Percentiles rank a stretch among this genome's conserved stretches.
phyloP scores from a whole-genome alignment of 164 flowering plant species.

The Vitis labrusca region DNA sequence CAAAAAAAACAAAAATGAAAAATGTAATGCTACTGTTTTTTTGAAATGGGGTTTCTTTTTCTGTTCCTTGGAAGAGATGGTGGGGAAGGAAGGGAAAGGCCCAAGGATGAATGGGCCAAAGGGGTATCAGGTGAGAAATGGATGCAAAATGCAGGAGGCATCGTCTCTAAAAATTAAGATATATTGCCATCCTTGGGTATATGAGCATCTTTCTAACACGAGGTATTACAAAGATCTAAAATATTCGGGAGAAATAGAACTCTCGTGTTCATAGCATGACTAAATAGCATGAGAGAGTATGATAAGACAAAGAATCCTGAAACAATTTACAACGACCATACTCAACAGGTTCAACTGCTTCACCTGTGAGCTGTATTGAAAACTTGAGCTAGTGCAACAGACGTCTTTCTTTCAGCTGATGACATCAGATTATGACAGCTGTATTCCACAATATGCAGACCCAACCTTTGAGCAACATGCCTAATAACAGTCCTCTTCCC shows the following conservation, averaged over 20 bases:
- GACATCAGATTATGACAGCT: conserved; percentile 70
- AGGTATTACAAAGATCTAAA: background rate
- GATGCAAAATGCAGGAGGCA: background rate
- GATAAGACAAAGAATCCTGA: background rate
- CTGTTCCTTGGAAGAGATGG: background rate
- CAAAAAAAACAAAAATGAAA: background rate
- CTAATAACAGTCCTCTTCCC: conserved; percentile 86
- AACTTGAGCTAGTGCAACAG: conserved; percentile 70
- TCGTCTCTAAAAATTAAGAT: background rate
- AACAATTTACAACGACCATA: background rate
- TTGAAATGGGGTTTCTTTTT: no score
- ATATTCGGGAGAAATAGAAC: background rate
- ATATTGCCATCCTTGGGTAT: background rate
- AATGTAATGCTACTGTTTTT: no score
- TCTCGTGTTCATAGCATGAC: background rate
- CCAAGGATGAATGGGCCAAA: background rate
- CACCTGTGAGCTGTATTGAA: conserved; percentile 73
- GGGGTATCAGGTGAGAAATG: no score
- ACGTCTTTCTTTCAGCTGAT: conserved; percentile 68
- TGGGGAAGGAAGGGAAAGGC: background rate
- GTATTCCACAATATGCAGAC: conserved; percentile 85
- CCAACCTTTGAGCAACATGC: conserved; percentile 73
- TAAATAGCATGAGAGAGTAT: background rate
- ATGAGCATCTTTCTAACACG: background rate
- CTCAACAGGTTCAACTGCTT: conserved; percentile 5